These are phyloP conservation scores for Salicornia ramosissima DNA, from an alignment of 148 eudicot genomes.

Conservation along the genomic window DNA sequence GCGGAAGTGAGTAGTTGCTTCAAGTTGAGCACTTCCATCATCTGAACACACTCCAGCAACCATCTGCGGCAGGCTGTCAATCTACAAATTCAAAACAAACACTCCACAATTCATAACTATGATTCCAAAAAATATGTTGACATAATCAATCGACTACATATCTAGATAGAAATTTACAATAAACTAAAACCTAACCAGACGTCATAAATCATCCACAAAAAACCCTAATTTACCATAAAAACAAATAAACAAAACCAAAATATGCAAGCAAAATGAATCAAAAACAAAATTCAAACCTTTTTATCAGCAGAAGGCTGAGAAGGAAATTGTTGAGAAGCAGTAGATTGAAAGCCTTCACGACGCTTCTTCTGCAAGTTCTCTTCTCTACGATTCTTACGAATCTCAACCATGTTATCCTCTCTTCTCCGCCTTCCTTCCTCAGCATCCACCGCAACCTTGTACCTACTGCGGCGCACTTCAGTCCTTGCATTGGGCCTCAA, in stretches of 20 bases:
- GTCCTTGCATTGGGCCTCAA: constrained; percentile 65
- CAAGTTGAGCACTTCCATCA: constrained; percentile 55
- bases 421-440: constrained; percentile 71
- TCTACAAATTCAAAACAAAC: constrained; percentile 32
- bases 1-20: constrained; percentile 77
- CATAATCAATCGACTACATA: no score
- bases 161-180: background rate
- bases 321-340: constrained; percentile 36
- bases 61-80: constrained; percentile 70
- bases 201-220: background rate
- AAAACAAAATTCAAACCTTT: constrained; percentile 31
- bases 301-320: constrained; percentile 29
- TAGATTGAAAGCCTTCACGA: constrained; percentile 51
- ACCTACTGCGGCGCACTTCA: constrained; percentile 69
- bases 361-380: constrained; percentile 86
- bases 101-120: background rate
- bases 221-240: background rate
- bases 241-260: background rate
- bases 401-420: constrained; percentile 74
- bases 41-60: constrained; percentile 66
- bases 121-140: no score
- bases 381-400: constrained; percentile 67
- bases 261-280: background rate
- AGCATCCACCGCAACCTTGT: constrained; percentile 82
- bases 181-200: background rate